Conservation (phyloP, 2,329 filamentous ascomycete species). For the Phoma sp. region DNA sequence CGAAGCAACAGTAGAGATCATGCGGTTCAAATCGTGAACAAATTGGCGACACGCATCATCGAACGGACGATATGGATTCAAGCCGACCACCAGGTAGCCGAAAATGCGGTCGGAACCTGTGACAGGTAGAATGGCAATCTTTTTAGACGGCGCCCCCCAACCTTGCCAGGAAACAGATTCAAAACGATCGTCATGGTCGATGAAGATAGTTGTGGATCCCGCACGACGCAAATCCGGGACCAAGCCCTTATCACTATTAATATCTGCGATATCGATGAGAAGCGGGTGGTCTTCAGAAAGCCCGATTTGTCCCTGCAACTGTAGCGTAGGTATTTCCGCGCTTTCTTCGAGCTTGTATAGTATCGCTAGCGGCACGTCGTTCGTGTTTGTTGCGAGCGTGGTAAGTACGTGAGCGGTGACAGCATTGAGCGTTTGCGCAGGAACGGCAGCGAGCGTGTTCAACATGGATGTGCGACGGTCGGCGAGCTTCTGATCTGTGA, state of each 20-base stretch:
- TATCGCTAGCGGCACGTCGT: slow-evolving; percentile 34
- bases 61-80: slow-evolving; percentile 40
- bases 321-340: slow-evolving; percentile 12
- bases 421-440: slow-evolving; percentile 14
- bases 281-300: slow-evolving; percentile 30
- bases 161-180: slow-evolving; percentile 28
- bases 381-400: slow-evolving; percentile 24
- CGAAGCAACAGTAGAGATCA: slow-evolving; percentile 32
- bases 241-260: slow-evolving; percentile 23
- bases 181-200: slow-evolving; percentile 33
- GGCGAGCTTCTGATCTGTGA: slow-evolving; percentile 29
- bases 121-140: slow-evolving; percentile 32
- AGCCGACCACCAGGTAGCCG: slow-evolving; percentile 37
- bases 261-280: slow-evolving; percentile 21
- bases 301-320: slow-evolving; percentile 29
- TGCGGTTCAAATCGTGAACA: slow-evolving; percentile 31
- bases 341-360: slow-evolving; percentile 25
- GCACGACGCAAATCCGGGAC: slow-evolving; percentile 29
- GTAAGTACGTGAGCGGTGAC: slow-evolving; percentile 26
- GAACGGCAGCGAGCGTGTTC: slow-evolving; percentile 30
- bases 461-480: slow-evolving; percentile 34
- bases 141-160: slow-evolving; percentile 25
- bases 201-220: slow-evolving; percentile 11
- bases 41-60: slow-evolving; percentile 39
- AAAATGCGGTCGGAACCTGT: slow-evolving; percentile 17